Conservation (phyloP, 2,329 filamentous ascomycete species). For the Tolypocladium inflatum region DNA sequence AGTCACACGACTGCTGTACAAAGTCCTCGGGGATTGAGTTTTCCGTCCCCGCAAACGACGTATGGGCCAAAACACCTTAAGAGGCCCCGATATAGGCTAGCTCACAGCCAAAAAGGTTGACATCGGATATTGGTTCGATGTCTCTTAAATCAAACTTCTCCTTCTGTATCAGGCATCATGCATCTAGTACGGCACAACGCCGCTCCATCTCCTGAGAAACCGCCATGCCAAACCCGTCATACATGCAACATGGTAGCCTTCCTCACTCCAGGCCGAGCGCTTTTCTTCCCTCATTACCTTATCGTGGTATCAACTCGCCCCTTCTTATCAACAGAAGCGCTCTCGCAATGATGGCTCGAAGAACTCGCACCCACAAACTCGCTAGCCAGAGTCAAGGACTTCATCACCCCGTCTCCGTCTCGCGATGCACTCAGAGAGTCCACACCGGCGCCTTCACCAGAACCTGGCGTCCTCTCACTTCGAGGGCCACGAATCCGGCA, state of each 20-base stretch:
- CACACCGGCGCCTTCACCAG: constrained; percentile 69
- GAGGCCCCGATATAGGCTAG: background rate
- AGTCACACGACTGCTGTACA: too few relatives aligned
- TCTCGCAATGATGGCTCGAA: background rate
- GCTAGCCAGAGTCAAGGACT: background rate
- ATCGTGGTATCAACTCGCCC: background rate
- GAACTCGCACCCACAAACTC: background rate
- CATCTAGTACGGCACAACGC: background rate
- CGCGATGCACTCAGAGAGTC: constrained; percentile 29
- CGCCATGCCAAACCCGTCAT: background rate
- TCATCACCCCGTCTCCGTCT: background rate
- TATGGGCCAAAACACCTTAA: too few relatives aligned
- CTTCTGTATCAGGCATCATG: background rate
- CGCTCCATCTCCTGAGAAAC: background rate
- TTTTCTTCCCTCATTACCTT: background rate
- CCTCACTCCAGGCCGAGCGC: background rate
- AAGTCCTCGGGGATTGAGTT: too few relatives aligned
- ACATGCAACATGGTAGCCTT: background rate
- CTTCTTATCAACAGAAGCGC: background rate
- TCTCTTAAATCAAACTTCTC: background rate
- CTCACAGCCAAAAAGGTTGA: background rate
- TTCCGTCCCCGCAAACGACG: too few relatives aligned
- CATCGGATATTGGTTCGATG: background rate
- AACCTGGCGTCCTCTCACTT: constrained; percentile 68
- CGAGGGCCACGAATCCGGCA: constrained; percentile 64